Percentiles rank a stretch among this genome's conserved stretches.
phyloP scores from a whole-genome alignment of 2,329 filamentous ascomycete genomes.

The Colletotrichum sp. region DNA sequence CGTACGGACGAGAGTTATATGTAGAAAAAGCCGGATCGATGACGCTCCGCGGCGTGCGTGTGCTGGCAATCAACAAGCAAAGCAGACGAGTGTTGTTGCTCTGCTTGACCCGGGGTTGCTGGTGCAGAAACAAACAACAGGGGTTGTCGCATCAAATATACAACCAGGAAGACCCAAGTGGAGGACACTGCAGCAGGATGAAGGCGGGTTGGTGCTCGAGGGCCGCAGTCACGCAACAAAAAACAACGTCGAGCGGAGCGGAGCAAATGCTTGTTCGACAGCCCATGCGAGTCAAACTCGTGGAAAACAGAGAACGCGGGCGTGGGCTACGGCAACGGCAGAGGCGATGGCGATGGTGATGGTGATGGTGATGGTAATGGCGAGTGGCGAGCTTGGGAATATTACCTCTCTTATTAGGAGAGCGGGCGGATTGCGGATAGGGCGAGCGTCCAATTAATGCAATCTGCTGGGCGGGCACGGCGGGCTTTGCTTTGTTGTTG shows the following conservation, averaged over 20 bases:
- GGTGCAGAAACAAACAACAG: constrained; percentile 22
- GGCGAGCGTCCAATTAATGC: constrained; percentile 3
- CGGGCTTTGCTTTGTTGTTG: constrained; percentile 8
- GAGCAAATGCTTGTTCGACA: not conserved
- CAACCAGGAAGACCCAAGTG: constrained; percentile 14
- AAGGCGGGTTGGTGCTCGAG: not conserved
- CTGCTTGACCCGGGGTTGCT: constrained; percentile 18
- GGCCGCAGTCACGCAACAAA: constrained; percentile 2
- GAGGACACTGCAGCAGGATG: not conserved
- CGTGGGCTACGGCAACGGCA: not conserved
- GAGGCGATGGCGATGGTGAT: not conserved
- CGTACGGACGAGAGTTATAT: not conserved
- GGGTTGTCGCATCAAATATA: constrained; percentile 25
- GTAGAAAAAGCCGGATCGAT: not conserved
- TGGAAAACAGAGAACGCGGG: not conserved
- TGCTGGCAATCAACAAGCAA: not conserved
- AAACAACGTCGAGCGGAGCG: not conserved
- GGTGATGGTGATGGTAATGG: not conserved
- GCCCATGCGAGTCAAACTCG: not conserved
- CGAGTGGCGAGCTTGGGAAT: not conserved
- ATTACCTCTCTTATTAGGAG: constrained; percentile 1
- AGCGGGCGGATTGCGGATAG: not conserved
- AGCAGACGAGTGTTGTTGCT: constrained; percentile 13
- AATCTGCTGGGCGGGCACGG: not conserved
- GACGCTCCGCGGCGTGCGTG: not conserved